Evolutionary conservation across 2,329 filamentous ascomycete genomes (phyloP).

Genomic region (Pseudogymnoascus sp.): DNA sequence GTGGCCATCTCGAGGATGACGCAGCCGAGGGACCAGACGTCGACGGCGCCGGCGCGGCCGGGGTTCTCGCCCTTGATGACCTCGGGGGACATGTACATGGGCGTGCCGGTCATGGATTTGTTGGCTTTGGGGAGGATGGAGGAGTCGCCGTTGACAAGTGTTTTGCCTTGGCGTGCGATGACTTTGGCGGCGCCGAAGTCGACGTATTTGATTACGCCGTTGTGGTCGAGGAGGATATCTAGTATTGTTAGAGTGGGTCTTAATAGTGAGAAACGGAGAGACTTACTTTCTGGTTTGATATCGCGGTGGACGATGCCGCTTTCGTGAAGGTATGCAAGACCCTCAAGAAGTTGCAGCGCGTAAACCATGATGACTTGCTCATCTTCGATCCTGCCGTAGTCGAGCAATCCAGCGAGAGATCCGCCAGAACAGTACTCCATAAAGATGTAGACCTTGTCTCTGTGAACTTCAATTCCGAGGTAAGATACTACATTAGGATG

Average conservation of each 20-base stretch:
- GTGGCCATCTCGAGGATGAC: conserved; percentile 98
- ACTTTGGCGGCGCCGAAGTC: conserved; percentile 97
- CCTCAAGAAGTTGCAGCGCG: conserved; percentile 85
- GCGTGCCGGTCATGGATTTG: conserved; percentile 92
- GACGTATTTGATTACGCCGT: conserved; percentile 97
- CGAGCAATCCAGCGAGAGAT: conserved; percentile 78
- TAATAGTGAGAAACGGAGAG: background rate
- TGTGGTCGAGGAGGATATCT: conserved; percentile 95
- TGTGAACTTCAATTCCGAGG: conserved; percentile 94
- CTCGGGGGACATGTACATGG: conserved; percentile 99
- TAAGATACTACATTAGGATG: conserved; percentile 98
- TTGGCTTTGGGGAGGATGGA: conserved; percentile 53
- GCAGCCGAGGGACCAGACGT: conserved; percentile 94
- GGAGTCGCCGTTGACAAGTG: conserved; percentile 58
- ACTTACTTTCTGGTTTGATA: conserved; percentile 92
- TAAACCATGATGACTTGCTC: conserved; percentile 98
- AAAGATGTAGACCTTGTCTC: conserved; percentile 99
- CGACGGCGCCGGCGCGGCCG: conserved; percentile 76
- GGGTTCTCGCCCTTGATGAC: conserved; percentile 85
- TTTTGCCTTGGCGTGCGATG: conserved; percentile 88
- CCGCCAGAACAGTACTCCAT: conserved; percentile 99
- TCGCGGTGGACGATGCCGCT: conserved; percentile 89
- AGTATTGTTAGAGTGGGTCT: conserved; percentile 14
- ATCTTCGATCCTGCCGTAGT: conserved; percentile 95
- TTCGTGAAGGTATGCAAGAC: conserved; percentile 87